Conservation (phyloP, 345 rosid genomes). For the Gossypium mustelinum region DNA sequence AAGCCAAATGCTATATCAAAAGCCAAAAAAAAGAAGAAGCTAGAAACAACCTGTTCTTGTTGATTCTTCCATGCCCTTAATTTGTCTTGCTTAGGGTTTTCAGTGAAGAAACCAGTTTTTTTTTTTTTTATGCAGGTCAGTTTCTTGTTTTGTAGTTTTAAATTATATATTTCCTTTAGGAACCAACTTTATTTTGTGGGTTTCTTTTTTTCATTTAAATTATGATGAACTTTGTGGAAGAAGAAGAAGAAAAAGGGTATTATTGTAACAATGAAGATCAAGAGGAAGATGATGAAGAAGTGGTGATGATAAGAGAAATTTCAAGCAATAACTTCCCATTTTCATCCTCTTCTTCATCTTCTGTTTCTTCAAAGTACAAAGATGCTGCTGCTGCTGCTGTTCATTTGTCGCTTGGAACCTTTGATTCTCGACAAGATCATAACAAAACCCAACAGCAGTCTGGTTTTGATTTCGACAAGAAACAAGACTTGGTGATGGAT, state of each 20-base stretch:
- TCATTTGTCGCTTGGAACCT: conserved; percentile 26
- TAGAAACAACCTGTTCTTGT: conserved; percentile 18
- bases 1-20: conserved; percentile 31
- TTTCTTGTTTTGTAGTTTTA: conserved; percentile 10
- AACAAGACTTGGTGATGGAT: conserved; percentile 30
- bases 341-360: conserved; percentile 25
- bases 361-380: conserved; percentile 26
- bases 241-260: conserved; percentile 28
- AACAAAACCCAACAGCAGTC: conserved; percentile 18
- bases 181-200: background rate
- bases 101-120: background rate
- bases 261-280: conserved; percentile 25
- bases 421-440: conserved; percentile 23
- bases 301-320: background rate
- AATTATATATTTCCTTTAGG: background rate
- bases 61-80: conserved; percentile 14
- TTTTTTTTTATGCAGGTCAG: conserved; percentile 26
- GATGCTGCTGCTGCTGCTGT: background rate
- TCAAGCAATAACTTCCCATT: conserved; percentile 21
- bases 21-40: background rate
- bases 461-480: conserved; percentile 31
- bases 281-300: conserved; percentile 29
- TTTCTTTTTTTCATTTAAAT: conserved; percentile 24
- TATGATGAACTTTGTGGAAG: conserved; percentile 37
- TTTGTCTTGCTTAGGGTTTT: conserved; percentile 42